Evolutionary conservation across 2,329 filamentous ascomycete genomes (phyloP).

Genomic region (Verticillium longisporum): DNA sequence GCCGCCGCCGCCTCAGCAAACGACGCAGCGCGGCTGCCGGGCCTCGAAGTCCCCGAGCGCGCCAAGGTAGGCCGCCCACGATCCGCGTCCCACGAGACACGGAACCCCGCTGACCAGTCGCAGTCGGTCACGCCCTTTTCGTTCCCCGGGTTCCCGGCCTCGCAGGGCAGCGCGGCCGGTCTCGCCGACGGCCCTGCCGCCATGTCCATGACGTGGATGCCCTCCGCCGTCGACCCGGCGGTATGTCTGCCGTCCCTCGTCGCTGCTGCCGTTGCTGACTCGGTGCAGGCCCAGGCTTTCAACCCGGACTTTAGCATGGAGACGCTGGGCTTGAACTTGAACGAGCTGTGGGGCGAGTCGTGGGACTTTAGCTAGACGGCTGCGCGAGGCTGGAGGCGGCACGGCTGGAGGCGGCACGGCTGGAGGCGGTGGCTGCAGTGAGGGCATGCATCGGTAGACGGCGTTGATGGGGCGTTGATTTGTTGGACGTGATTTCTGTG

Average conservation of each 20-base stretch:
- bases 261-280: not conserved
- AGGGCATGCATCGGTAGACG: not conserved
- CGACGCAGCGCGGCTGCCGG: constrained; percentile 17
- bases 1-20: constrained; percentile 4
- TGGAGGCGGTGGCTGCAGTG: not conserved
- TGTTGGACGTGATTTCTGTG: not conserved
- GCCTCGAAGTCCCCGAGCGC: constrained; percentile 27
- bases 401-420: too few relatives aligned
- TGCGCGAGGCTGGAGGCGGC: not conserved
- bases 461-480: not conserved
- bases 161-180: constrained; percentile 5
- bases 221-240: constrained; percentile 18
- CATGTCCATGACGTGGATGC: constrained; percentile 23
- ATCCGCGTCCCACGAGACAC: too few relatives aligned
- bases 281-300: constrained; percentile 25
- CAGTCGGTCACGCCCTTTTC: constrained; percentile 36
- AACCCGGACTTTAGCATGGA: constrained; percentile 49
- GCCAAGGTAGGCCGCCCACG: constrained; percentile 27
- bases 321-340: constrained; percentile 44
- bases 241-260: constrained; percentile 8
- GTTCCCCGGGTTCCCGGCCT: constrained; percentile 17
- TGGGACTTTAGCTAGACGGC: constrained; percentile 30
- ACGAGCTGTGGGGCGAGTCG: constrained; percentile 48
- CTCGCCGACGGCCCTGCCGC: constrained; percentile 11
- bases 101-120: not conserved